phyloP scores from a whole-genome alignment of 805 yeast genomes.

The Cyberlindnera suaveolens region DNA sequence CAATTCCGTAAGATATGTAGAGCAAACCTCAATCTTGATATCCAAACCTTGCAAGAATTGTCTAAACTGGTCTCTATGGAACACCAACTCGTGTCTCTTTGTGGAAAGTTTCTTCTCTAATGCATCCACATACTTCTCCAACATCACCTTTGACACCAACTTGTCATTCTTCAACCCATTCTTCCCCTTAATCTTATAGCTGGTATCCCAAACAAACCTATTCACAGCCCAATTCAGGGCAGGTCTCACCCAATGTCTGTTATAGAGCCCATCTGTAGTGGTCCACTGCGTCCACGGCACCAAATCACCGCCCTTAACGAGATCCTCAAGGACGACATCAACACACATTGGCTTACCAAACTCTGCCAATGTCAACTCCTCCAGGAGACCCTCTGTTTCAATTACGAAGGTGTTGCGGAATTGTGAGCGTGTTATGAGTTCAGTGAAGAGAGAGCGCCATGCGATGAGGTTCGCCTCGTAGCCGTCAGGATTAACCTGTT shows the following conservation, averaged over 20 bases:
- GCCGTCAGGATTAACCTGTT: conserved; percentile 35
- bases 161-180: conserved; percentile 13
- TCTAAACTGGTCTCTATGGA: conserved; percentile 10
- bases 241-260: conserved; percentile 20
- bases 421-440: conserved; percentile 9
- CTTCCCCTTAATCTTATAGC: conserved; percentile 14
- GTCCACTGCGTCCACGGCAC: conserved; percentile 22
- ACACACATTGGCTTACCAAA: conserved; percentile 32
- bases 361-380: conserved; percentile 22
- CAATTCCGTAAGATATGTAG: conserved; percentile 8
- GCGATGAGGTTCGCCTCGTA: conserved; percentile 33
- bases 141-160: conserved; percentile 13
- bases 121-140: conserved; percentile 13
- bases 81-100: conserved; percentile 8
- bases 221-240: conserved; percentile 19
- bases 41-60: conserved; percentile 3
- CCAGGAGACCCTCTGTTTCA: conserved; percentile 21
- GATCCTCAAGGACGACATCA: conserved; percentile 29
- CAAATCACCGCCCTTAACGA: conserved; percentile 25
- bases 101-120: conserved; percentile 2
- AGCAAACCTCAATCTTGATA: conserved; percentile 2
- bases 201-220: conserved; percentile 17
- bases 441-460: conserved; percentile 28
- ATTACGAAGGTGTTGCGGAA: conserved; percentile 19
- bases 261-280: conserved; percentile 15